These are phyloP conservation scores for Durotheca rogersii DNA, from an alignment of 495 filamentous ascomycete species.

Conservation along the genomic window DNA sequence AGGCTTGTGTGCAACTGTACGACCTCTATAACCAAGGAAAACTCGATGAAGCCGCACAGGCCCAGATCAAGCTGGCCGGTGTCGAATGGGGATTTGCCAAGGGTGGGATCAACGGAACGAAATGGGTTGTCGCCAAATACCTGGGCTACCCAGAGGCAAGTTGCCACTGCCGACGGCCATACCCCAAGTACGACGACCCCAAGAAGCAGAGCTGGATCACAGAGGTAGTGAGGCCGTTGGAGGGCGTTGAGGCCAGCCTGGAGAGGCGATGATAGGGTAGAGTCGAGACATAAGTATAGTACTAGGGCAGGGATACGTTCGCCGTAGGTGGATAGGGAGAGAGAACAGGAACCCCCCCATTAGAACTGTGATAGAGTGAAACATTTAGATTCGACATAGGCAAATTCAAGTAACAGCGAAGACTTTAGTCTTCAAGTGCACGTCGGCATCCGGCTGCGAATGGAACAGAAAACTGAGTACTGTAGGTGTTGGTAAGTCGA, in stretches of 20 bases:
- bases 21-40: slow-evolving; percentile 38
- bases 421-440: too few species aligned
- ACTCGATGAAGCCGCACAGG: slow-evolving; percentile 36
- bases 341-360: too few species aligned
- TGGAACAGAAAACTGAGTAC: too few species aligned
- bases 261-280: not conserved
- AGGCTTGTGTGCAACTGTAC: slow-evolving; percentile 38
- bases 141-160: slow-evolving; percentile 41
- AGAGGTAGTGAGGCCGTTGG: slow-evolving; percentile 22
- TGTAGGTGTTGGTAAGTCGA: too few species aligned
- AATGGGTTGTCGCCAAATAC: slow-evolving; percentile 43
- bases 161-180: slow-evolving; percentile 43
- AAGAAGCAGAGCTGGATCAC: slow-evolving; percentile 38
- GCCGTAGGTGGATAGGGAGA: too few species aligned
- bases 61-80: slow-evolving; percentile 39
- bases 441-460: too few species aligned
- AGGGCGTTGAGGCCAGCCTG: slow-evolving; percentile 14
- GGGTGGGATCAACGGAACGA: slow-evolving; percentile 46
- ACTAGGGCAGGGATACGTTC: too few species aligned
- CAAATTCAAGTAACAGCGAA: too few species aligned
- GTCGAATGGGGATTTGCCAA: slow-evolving; percentile 47
- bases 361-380: too few species aligned
- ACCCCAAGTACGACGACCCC: slow-evolving; percentile 37
- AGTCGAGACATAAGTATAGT: too few species aligned
- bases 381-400: too few species aligned